Evolutionary conservation across 2,329 filamentous ascomycete genomes (phyloP).

Genomic region (Colletotrichum sp.): DNA sequence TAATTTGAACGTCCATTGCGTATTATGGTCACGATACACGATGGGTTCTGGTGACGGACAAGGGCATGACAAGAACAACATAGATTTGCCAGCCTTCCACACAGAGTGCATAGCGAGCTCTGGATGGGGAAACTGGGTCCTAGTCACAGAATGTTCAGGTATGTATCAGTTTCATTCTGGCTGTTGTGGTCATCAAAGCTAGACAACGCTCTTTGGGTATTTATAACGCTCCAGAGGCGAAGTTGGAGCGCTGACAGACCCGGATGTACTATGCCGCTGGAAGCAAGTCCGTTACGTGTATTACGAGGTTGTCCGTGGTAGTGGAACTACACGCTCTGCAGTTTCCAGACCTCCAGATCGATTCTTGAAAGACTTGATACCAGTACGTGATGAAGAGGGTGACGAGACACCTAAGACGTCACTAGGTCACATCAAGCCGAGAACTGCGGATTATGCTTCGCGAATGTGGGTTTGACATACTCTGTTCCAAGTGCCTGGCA

Average conservation of each 20-base stretch:
- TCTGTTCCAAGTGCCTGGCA: neutral
- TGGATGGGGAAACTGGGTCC: neutral
- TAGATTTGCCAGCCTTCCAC: neutral
- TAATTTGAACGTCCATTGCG: neutral
- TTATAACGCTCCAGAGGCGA: neutral
- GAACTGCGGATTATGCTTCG: neutral
- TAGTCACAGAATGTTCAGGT: neutral
- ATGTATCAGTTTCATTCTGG: neutral
- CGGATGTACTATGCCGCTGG: neutral
- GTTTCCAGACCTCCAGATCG: rapidly evolving
- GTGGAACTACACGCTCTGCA: rapidly evolving
- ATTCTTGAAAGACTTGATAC: neutral
- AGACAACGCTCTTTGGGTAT: neutral
- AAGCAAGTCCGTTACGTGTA: neutral
- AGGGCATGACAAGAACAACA: neutral
- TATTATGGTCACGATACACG: neutral
- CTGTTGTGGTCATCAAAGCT: neutral
- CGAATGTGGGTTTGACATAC: neutral
- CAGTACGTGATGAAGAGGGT: neutral
- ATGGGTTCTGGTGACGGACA: neutral
- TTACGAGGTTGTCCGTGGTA: neutral
- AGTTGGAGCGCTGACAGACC: neutral
- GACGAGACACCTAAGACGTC: neutral
- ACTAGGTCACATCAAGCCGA: rapidly evolving
- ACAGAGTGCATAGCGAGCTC: neutral